Evolutionary conservation across 176 grass and related monocot genomes (phyloP).

Genomic region (Oryza longistaminata): DNA sequence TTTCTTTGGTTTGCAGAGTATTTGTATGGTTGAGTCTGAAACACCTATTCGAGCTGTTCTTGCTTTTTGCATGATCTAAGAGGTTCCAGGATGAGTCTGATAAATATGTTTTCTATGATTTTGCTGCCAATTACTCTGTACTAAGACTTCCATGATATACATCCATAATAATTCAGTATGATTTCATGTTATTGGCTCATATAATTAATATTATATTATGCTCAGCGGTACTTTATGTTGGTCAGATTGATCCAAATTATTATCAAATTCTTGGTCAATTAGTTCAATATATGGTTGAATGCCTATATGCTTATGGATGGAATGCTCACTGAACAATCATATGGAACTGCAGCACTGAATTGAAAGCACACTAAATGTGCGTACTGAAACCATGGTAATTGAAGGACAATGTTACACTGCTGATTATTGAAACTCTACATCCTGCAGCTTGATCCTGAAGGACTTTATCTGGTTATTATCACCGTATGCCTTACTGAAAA

Average conservation of each 20-base stretch:
- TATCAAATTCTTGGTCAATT: background rate
- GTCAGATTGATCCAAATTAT: background rate
- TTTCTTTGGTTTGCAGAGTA: constrained; percentile 41
- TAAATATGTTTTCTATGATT: background rate
- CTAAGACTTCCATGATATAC: constrained; percentile 15
- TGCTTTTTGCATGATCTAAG: constrained; percentile 32
- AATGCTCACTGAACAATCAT: too few species aligned
- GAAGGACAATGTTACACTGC: too few species aligned
- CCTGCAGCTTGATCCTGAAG: too few species aligned
- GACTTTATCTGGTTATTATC: too few species aligned
- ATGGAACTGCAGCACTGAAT: too few species aligned
- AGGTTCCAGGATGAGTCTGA: background rate
- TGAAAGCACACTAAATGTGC: too few species aligned
- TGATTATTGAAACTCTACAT: too few species aligned
- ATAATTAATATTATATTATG: background rate
- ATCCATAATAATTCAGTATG: background rate
- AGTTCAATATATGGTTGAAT: too few species aligned
- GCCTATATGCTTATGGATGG: too few species aligned
- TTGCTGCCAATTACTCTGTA: background rate
- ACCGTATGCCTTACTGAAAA: too few species aligned
- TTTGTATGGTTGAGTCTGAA: constrained; percentile 29
- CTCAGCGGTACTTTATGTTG: background rate
- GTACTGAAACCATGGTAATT: too few species aligned
- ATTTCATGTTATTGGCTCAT: background rate
- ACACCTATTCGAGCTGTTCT: constrained; percentile 17